Conservation (phyloP, 148 eudicot species). For the Tetragonia tetragonoides region DNA sequence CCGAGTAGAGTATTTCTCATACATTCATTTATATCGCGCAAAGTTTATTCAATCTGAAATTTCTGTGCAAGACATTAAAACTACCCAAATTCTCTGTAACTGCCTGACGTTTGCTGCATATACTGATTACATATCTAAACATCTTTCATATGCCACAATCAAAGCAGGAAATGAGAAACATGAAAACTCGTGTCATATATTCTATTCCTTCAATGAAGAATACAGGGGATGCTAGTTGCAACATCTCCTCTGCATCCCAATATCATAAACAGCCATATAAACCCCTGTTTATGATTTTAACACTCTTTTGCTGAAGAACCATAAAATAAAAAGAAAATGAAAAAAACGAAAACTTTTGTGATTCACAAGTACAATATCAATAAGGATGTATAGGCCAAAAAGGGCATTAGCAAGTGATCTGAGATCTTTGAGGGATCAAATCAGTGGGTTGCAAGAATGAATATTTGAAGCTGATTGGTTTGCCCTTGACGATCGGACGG, state of each 20-base stretch:
- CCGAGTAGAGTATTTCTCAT: too few species aligned
- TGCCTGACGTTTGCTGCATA: background rate
- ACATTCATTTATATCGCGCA: too few species aligned
- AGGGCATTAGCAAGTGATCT: slow-evolving; percentile 25
- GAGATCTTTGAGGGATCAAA: slow-evolving; percentile 36
- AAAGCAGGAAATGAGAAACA: background rate
- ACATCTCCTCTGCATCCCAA: slow-evolving; percentile 30
- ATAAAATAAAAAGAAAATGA: background rate
- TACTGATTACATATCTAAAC: background rate
- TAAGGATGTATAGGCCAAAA: background rate
- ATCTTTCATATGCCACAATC: background rate
- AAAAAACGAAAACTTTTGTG: background rate
- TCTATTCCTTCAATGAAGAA: background rate
- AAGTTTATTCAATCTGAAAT: too few species aligned
- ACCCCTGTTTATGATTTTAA: background rate
- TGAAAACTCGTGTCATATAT: background rate
- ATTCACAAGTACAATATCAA: background rate
- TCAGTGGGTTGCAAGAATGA: slow-evolving; percentile 39
- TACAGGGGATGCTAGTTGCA: slow-evolving; percentile 32
- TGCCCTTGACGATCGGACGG: slow-evolving; percentile 28
- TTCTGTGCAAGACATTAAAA: background rate
- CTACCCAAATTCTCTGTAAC: background rate
- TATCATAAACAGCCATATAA: slow-evolving; percentile 9
- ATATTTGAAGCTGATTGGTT: slow-evolving; percentile 30
- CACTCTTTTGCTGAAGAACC: background rate